Evolutionary conservation across 2,329 filamentous ascomycete genomes (phyloP), one percentile per base, ranked within the genome.

Genomic region (Xylariomycetidae sp.): DNA sequence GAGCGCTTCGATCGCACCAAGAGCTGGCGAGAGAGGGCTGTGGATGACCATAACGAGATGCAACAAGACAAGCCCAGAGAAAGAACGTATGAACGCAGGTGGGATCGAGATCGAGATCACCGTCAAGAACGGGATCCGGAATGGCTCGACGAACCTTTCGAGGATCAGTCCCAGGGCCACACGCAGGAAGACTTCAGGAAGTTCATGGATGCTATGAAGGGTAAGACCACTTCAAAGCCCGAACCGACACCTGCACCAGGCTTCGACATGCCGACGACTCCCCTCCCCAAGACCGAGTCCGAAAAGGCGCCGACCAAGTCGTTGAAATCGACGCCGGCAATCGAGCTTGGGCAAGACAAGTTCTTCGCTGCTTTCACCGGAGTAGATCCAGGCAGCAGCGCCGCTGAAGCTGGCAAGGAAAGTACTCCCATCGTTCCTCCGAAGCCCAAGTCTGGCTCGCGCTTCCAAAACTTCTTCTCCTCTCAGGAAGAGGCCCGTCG

Each of bases 181-280:
- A 95, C 88, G 1, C 82, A 86, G 50, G 88, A 93, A 53, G 89
- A 95, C 46, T 93, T 95, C 58, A 82, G 93, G 62, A 85, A 85
- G 47, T 95, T 90, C 79, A 95, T 95, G 71, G 86, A 93, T 49
- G 74, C 73, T 43, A 93, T 93, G 87, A 90, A 85, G 59, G 72
- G 76, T 41, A 76, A 70, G 49, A 62, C 55, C 4, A 44, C 49
- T 27, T 37, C 57, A 39, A 39, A 44, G 46, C 23, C 63, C 29
- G 55, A 68, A 45, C 53, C 61, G 35, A 60, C 63, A 35, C 49
- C 60, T 5, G 38, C 48, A 10, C 40, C 50, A 22, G 36, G 53
- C 22, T 47, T 50, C 9, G 59, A 64, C n/a, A 43, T 56, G 4
- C 49, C 61, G 13, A 50, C 59, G 27, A 37, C 59, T 13, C n/a